Evolutionary conservation across 495 filamentous ascomycete genomes (phyloP).

Genomic region (Astrothelium subdiscretum): DNA sequence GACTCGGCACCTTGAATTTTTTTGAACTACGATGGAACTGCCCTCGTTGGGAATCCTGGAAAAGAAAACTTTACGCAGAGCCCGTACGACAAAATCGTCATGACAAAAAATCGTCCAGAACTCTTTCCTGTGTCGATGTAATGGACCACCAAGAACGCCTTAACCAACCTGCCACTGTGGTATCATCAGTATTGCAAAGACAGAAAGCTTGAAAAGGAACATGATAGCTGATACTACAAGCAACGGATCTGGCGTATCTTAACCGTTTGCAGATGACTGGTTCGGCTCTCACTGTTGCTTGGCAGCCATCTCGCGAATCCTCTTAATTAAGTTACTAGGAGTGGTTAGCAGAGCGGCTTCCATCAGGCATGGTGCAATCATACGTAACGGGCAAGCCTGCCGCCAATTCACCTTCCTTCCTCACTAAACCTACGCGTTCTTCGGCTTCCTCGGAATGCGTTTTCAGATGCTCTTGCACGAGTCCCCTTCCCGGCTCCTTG

Average conservation of each 20-base stretch:
- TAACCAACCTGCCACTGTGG: not conserved
- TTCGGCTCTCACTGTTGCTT: not conserved
- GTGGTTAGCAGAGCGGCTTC: not conserved
- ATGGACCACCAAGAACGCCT: too few relatives aligned
- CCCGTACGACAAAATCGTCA: too few relatives aligned
- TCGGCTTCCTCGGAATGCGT: conserved; percentile 54
- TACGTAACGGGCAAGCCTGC: conserved; percentile 50
- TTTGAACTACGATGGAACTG: too few relatives aligned
- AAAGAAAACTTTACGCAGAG: too few relatives aligned
- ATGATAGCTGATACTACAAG: not conserved
- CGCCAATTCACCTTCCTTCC: conserved; percentile 32
- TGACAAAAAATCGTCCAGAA: too few relatives aligned
- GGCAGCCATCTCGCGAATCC: conserved; percentile 22
- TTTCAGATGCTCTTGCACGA: conserved; percentile 53
- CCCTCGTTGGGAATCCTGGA: too few relatives aligned
- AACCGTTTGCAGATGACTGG: not conserved
- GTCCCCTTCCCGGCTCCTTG: conserved; percentile 41
- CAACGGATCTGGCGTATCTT: not conserved
- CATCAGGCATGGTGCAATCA: conserved; percentile 1
- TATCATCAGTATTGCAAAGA: not conserved
- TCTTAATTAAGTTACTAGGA: conserved; percentile 23
- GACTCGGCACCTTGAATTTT: too few relatives aligned
- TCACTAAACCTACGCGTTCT: conserved; percentile 46
- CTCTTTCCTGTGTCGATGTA: too few relatives aligned
- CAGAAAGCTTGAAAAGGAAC: not conserved